These are phyloP conservation scores for Fusarium albidum DNA, from an alignment of 2,329 filamentous ascomycete species.

Conservation along the genomic window DNA sequence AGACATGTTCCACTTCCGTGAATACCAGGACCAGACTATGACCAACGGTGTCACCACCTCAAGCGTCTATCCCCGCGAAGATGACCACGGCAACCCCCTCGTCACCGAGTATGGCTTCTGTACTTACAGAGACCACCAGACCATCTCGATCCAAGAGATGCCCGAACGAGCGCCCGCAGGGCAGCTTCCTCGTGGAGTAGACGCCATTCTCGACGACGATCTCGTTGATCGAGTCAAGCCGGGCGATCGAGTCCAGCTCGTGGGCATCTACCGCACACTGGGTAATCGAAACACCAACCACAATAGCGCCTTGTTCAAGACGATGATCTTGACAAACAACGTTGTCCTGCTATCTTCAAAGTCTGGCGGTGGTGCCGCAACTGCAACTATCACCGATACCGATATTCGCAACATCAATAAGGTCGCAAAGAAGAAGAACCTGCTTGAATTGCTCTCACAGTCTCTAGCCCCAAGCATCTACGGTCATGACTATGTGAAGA, in stretches of 20 bases:
- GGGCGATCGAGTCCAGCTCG: slow-evolving; percentile 93
- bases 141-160: slow-evolving; percentile 99
- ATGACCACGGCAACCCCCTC: slow-evolving; percentile 90
- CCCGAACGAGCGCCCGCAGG: slow-evolving; percentile 94
- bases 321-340: slow-evolving; percentile 92
- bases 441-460: slow-evolving; percentile 92
- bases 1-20: slow-evolving; percentile 85
- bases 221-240: slow-evolving; percentile 95
- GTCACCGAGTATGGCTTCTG: slow-evolving; percentile 96
- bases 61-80: slow-evolving; percentile 93
- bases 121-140: slow-evolving; percentile 96
- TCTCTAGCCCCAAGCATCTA: slow-evolving; percentile 97
- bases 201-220: slow-evolving; percentile 96
- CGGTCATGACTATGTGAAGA: slow-evolving; percentile 97
- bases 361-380: slow-evolving; percentile 91
- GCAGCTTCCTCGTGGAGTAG: slow-evolving; percentile 92
- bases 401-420: slow-evolving; percentile 99
- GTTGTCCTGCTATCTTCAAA: slow-evolving; percentile 95
- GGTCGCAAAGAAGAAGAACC: slow-evolving; percentile 89
- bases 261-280: slow-evolving; percentile 94
- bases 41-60: slow-evolving; percentile 87
- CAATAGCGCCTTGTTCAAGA: slow-evolving; percentile 94
- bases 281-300: slow-evolving; percentile 93
- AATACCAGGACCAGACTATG: slow-evolving; percentile 98
- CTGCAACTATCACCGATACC: slow-evolving; percentile 91